A percentile compares a stretch with the other conserved stretches of the same genome.
phyloP scores from a whole-genome alignment of 495 filamentous ascomycete species.

The Aeminium ludgeri region DNA sequence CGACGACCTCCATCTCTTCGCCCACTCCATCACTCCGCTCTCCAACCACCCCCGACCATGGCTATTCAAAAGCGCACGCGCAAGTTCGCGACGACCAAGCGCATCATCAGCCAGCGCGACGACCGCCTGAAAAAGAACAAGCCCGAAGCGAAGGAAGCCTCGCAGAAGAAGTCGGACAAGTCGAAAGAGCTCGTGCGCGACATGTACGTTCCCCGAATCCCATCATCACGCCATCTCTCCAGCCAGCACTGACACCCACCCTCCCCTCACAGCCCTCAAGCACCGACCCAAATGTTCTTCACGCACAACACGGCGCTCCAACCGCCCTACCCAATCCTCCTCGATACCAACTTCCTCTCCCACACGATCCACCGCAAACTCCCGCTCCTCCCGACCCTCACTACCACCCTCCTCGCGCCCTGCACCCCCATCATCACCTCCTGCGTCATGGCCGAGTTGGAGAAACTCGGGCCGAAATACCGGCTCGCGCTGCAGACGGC shows the following conservation, averaged over 20 bases:
- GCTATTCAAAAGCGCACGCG: slow-evolving; percentile 32
- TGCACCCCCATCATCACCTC: slow-evolving; percentile 53
- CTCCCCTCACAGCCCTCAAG: slow-evolving; percentile 17
- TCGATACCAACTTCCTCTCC: slow-evolving; percentile 85
- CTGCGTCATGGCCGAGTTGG: slow-evolving; percentile 66
- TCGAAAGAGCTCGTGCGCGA: slow-evolving; percentile 43
- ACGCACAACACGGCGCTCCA: slow-evolving; percentile 79
- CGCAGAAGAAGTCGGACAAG: slow-evolving; percentile 37
- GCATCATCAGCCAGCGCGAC: slow-evolving; percentile 35
- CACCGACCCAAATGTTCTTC: slow-evolving; percentile 83
- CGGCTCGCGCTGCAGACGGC: slow-evolving; percentile 77
- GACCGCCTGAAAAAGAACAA: slow-evolving; percentile 37
- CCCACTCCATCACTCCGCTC: not conserved
- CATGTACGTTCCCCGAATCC: slow-evolving; percentile 31
- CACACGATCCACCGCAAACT: slow-evolving; percentile 85
- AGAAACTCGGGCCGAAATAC: slow-evolving; percentile 83
- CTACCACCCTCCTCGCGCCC: slow-evolving; percentile 61
- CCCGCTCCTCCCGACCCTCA: slow-evolving; percentile 69
- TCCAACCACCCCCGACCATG: slow-evolving; percentile 13
- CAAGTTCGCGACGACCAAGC: slow-evolving; percentile 34
- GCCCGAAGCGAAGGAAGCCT: slow-evolving; percentile 31
- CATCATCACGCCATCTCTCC: slow-evolving; percentile 4
- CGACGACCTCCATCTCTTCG: too few species aligned
- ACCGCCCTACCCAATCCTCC: slow-evolving; percentile 70
- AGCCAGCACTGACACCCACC: not conserved